These are phyloP conservation scores for Seiridium cupressi DNA, from an alignment of 2,329 filamentous ascomycete genomes.

Conservation along the genomic window DNA sequence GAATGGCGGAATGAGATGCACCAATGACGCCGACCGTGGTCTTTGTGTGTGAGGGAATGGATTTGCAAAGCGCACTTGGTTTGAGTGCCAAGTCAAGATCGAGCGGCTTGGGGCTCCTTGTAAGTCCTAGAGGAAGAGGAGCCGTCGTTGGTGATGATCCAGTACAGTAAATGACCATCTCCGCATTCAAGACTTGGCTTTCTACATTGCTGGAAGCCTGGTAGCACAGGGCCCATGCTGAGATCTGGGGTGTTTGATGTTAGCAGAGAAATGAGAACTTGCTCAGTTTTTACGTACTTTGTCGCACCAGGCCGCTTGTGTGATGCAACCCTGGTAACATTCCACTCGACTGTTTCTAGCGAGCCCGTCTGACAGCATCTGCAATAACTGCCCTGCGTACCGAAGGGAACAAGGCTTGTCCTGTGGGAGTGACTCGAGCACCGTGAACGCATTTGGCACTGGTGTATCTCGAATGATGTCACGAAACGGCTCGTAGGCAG, in stretches of 20 bases:
- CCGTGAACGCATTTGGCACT: slow-evolving; percentile 52
- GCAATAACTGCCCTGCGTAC: slow-evolving; percentile 55
- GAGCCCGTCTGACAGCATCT: slow-evolving; percentile 39
- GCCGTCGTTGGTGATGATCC: neutral
- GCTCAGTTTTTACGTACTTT: neutral
- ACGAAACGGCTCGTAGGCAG: slow-evolving; percentile 50
- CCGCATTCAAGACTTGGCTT: neutral
- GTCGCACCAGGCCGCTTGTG: neutral
- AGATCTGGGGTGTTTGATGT: neutral
- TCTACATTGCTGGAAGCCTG: neutral
- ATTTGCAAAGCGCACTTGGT: slow-evolving; percentile 43
- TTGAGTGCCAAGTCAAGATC: slow-evolving; percentile 56
- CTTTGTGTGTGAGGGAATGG: slow-evolving; percentile 30
- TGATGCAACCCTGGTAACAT: neutral
- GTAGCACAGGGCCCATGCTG: neutral
- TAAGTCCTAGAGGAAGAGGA: neutral
- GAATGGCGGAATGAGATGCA: slow-evolving; percentile 61
- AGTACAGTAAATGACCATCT: neutral
- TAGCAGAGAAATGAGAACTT: neutral
- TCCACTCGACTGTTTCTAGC: neutral
- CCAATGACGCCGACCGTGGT: slow-evolving; percentile 54
- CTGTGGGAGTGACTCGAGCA: slow-evolving; percentile 51
- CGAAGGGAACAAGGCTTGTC: slow-evolving; percentile 55
- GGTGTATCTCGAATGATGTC: slow-evolving; percentile 45
- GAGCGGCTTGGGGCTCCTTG: slow-evolving; percentile 22